A percentile compares a stretch with the other conserved stretches of the same genome.
Evolutionary conservation across 352 stramenopile species (phyloP).

Genomic region (Phytopythium helicoides): DNA sequence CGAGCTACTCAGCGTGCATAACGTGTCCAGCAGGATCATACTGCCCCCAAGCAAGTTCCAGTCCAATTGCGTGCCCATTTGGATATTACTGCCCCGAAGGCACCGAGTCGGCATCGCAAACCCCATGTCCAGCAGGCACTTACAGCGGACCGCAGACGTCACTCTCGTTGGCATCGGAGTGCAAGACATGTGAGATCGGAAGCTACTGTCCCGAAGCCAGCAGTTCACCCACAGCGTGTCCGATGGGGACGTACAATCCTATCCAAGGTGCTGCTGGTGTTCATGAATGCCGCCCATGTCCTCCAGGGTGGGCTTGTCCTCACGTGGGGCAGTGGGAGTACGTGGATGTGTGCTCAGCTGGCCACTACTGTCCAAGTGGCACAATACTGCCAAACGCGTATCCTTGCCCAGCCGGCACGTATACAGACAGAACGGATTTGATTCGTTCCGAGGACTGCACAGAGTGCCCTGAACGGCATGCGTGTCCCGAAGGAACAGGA

Average conservation of each 20-base stretch:
- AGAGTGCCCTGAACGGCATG: conserved; percentile 67
- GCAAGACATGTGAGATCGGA: conserved; percentile 54
- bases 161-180: conserved; percentile 46
- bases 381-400: conserved; percentile 50
- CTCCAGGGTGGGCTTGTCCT: conserved; percentile 71
- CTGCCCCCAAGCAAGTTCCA: conserved; percentile 45
- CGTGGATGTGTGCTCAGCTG: conserved; percentile 56
- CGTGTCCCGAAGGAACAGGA: conserved; percentile 73
- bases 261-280: conserved; percentile 34
- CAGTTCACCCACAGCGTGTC: conserved; percentile 60
- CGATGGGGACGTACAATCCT: conserved; percentile 77
- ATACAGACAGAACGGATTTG: conserved; percentile 60
- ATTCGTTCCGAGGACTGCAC: conserved; percentile 74
- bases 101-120: conserved; percentile 61
- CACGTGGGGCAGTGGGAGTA: conserved; percentile 60
- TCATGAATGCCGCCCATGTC: conserved; percentile 67
- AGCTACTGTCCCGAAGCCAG: conserved; percentile 84
- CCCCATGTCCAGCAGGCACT: conserved; percentile 85
- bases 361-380: conserved; percentile 73
- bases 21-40: conserved; percentile 64
- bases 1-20: conserved; percentile 45
- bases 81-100: conserved; percentile 85
- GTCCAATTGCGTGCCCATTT: conserved; percentile 54
- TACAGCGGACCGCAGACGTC: conserved; percentile 71
- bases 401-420: conserved; percentile 74